Percentiles rank a stretch among this genome's conserved stretches.
These are phyloP conservation scores for Lachnellula willkommii DNA, from an alignment of 2,329 filamentous ascomycete genomes.

Conservation along the genomic window DNA sequence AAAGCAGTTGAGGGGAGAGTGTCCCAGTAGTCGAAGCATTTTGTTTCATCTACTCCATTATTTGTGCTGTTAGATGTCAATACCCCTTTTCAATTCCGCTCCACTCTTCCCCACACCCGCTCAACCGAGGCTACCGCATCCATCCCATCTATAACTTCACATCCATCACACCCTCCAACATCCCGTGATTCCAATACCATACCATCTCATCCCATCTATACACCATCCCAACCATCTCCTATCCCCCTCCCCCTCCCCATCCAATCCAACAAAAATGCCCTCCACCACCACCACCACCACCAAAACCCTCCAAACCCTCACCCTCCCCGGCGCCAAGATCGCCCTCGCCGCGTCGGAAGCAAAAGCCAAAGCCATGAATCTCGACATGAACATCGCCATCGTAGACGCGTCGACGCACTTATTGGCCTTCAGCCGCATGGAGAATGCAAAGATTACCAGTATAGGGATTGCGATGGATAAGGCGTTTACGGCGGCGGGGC, in stretches of 20 bases:
- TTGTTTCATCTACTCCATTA: too few species aligned
- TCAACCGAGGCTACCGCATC: too few species aligned
- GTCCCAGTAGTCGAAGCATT: not conserved
- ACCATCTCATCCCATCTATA: too few species aligned
- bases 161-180: too few species aligned
- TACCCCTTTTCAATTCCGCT: not conserved
- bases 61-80: too few species aligned
- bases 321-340: conserved; percentile 24
- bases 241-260: not conserved
- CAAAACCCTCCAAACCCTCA: conserved; percentile 22
- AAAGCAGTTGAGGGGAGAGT: not conserved
- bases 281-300: conserved; percentile 7
- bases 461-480: conserved; percentile 33
- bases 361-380: conserved; percentile 20
- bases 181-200: too few species aligned
- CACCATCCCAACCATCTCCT: not conserved
- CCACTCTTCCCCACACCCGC: too few species aligned
- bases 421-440: conserved; percentile 25
- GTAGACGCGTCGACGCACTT: conserved; percentile 27
- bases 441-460: conserved; percentile 18
- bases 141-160: too few species aligned
- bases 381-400: conserved; percentile 29
- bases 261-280: not conserved
- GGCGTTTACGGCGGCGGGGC: conserved; percentile 52
- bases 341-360: conserved; percentile 23